phyloP scores from a whole-genome alignment of 345 rosid genomes.

The Citrus inodora region DNA sequence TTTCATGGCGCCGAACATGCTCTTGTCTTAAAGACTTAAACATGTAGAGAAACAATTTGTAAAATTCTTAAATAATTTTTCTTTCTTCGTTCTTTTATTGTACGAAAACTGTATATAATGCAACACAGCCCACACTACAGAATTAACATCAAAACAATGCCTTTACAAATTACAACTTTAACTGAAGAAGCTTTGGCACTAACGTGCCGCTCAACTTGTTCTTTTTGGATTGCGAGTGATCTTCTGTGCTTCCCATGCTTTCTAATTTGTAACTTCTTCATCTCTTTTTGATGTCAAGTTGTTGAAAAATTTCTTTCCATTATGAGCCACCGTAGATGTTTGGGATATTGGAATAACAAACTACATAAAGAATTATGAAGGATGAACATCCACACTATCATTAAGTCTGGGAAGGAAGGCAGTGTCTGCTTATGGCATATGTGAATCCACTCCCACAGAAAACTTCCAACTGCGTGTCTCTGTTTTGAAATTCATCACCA shows the following conservation, averaged over 20 bases:
- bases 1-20: background rate
- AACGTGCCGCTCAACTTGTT: background rate
- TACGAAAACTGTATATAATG: background rate
- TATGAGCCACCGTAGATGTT: background rate
- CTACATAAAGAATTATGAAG: background rate
- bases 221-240: background rate
- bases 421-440: constrained; percentile 28
- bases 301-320: background rate
- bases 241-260: background rate
- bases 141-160: background rate
- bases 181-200: background rate
- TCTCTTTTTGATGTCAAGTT: background rate
- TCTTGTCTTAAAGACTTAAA: background rate
- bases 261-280: background rate
- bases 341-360: no score
- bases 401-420: background rate
- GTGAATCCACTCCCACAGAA: constrained; percentile 94
- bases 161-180: background rate
- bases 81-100: background rate
- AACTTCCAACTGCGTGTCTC: constrained; percentile 26
- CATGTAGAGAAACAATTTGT: background rate
- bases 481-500: constrained; percentile 15
- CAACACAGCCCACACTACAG: background rate
- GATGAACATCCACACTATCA: background rate
- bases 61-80: background rate